A percentile compares a stretch with the other conserved stretches of the same genome.
Evolutionary conservation across 1,284 basidiomycete species (phyloP).

Genomic region (Pyrrhoderma lamaoense): DNA sequence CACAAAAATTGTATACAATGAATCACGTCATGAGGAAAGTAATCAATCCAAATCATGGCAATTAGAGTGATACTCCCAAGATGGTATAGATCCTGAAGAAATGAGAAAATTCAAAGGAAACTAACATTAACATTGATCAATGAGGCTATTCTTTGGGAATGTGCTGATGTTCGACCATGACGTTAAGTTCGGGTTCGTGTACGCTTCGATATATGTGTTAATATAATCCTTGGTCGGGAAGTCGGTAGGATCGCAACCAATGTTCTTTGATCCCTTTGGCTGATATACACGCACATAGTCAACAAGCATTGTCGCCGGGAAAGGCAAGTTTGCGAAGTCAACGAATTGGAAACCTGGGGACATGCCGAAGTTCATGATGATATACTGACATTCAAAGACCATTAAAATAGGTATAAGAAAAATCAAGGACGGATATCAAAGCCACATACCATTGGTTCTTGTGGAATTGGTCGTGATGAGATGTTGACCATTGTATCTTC

Average conservation of each 20-base stretch:
- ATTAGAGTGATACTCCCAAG: no score
- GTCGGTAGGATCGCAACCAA: constrained; percentile 65
- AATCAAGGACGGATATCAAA: background rate
- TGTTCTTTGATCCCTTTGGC: constrained; percentile 43
- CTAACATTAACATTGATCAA: constrained; percentile 40
- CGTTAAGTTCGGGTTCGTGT: constrained; percentile 34
- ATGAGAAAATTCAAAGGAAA: no score
- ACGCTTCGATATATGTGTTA: constrained; percentile 31
- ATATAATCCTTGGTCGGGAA: constrained; percentile 63
- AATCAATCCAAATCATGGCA: no score
- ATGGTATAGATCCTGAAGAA: no score
- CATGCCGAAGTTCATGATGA: constrained; percentile 49
- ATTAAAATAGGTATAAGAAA: constrained; percentile 8
- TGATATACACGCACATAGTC: constrained; percentile 73
- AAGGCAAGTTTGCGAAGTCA: constrained; percentile 47
- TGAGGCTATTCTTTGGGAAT: constrained; percentile 51
- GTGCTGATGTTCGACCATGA: constrained; percentile 40
- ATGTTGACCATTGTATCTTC: constrained; percentile 51
- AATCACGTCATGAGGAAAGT: no score
- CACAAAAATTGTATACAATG: no score
- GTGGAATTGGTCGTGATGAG: constrained; percentile 53
- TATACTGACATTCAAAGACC: constrained; percentile 27
- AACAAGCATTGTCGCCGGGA: constrained; percentile 56
- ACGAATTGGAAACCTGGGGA: constrained; percentile 49
- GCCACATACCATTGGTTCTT: constrained; percentile 60